Evolutionary conservation across 805 yeast species (phyloP).

Genomic region (Alloascoidea hylecoeti): DNA sequence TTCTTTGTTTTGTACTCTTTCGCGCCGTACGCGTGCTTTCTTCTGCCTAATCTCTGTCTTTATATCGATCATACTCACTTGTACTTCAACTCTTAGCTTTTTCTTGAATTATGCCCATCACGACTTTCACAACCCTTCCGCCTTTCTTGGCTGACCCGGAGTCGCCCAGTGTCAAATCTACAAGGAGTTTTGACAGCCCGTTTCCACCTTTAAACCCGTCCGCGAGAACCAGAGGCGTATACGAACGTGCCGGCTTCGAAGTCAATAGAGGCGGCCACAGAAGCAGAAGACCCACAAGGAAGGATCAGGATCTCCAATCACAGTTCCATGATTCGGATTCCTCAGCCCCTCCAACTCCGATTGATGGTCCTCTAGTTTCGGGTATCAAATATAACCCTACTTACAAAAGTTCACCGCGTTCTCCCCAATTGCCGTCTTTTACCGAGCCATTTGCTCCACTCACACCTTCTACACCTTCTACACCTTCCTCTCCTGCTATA

Average conservation of each 20-base stretch:
- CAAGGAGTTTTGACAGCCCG: conserved; percentile 27
- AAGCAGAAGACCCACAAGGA: not conserved
- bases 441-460: no score
- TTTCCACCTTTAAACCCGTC: conserved; percentile 62
- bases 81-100: no score
- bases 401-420: not conserved
- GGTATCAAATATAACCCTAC: not conserved
- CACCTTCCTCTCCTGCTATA: no score
- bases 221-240: conserved; percentile 50
- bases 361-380: no score
- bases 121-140: conserved; percentile 1
- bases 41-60: not conserved
- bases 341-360: conserved; percentile 1
- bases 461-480: no score
- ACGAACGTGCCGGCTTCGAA: conserved; percentile 77
- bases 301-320: no score
- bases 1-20: no score
- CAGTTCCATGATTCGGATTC: no score
- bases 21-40: not conserved
- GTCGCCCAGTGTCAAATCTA: not conserved
- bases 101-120: no score
- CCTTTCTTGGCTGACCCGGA: not conserved
- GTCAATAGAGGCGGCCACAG: conserved; percentile 21
- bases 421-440: no score
- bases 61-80: no score